Evolutionary conservation across 1,284 basidiomycete genomes (phyloP).

Genomic region (Vanrija sp.): DNA sequence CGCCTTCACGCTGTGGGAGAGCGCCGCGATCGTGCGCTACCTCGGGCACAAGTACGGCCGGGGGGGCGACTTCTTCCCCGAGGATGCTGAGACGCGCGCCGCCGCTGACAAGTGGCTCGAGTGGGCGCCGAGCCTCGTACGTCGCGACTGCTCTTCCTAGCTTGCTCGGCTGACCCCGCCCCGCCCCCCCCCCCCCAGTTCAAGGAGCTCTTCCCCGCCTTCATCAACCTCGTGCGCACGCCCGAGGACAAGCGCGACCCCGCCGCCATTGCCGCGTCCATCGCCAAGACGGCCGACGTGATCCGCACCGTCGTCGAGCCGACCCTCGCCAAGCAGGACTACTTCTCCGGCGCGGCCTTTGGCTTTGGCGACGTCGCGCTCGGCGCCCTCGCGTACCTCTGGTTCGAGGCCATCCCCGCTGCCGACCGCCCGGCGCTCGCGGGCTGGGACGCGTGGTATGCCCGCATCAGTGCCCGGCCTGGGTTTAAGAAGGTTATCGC

Average conservation of each 20-base stretch:
- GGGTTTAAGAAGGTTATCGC: constrained; percentile 7
- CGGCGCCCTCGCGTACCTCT: constrained; percentile 6
- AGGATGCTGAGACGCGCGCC: not conserved
- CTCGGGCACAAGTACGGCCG: constrained; percentile 2
- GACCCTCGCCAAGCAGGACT: constrained; percentile 7
- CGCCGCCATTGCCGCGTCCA: not conserved
- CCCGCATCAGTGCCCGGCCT: constrained; percentile 1
- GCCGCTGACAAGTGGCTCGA: constrained; percentile 12
- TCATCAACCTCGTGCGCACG: constrained; percentile 7
- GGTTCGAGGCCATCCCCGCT: constrained; percentile 9
- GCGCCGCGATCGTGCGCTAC: constrained; percentile 16
- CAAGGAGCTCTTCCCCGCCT: not conserved
- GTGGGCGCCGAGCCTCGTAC: not conserved
- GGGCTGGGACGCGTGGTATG: constrained; percentile 6
- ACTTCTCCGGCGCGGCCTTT: constrained; percentile 4
- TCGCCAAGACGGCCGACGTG: not conserved
- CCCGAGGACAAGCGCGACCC: constrained; percentile 2
- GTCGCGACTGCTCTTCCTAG: no score
- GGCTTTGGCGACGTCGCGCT: constrained; percentile 11
- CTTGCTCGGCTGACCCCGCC: no score
- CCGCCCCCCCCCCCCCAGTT: not conserved
- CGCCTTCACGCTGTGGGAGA: constrained; percentile 9
- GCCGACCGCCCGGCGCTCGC: not conserved
- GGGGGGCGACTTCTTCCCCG: not conserved
- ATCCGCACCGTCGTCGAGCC: not conserved